These are phyloP conservation scores for Aspergillus steynii DNA, from an alignment of 495 filamentous ascomycete species.

Conservation along the genomic window DNA sequence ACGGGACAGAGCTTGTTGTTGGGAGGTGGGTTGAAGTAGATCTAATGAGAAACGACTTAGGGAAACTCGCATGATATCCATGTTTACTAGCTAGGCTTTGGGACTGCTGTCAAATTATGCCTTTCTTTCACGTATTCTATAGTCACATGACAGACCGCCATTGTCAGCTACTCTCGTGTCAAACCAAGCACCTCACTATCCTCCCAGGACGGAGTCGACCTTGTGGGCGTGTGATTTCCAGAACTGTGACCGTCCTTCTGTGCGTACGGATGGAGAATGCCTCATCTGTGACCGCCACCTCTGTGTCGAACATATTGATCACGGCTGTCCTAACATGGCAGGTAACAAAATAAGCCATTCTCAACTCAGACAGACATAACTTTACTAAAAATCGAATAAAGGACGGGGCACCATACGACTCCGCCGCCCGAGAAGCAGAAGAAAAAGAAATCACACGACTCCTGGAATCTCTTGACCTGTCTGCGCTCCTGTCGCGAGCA, in stretches of 20 bases:
- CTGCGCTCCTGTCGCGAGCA: conserved; percentile 25
- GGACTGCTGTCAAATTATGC: too few relatives aligned
- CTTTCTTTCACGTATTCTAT: not conserved
- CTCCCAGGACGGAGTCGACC: conserved; percentile 2
- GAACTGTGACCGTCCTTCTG: conserved; percentile 26
- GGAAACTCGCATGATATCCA: too few relatives aligned
- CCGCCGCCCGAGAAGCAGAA: conserved; percentile 27
- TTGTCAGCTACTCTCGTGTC: not conserved
- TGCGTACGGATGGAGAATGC: conserved; percentile 33
- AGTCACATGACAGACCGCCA: conserved; percentile 6
- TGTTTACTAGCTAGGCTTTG: too few relatives aligned
- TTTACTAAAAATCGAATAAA: conserved; percentile 12
- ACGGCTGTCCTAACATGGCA: conserved; percentile 38
- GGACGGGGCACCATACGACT: conserved; percentile 30
- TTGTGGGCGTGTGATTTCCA: conserved; percentile 37
- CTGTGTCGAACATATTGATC: conserved; percentile 32
- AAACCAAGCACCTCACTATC: not conserved
- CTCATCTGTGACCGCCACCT: conserved; percentile 36
- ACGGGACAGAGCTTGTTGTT: conserved; percentile 62
- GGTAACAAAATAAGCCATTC: conserved; percentile 17
- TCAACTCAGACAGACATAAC: conserved; percentile 1
- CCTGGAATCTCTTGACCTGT: conserved; percentile 29
- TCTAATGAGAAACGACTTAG: too few relatives aligned
- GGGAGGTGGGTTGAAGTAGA: conserved; percentile 55
- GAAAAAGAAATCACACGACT: conserved; percentile 27